Base-by-base conservation (phyloP, 2,329 filamentous ascomycete genomes). In the Grosmannia penicillata region DNA sequence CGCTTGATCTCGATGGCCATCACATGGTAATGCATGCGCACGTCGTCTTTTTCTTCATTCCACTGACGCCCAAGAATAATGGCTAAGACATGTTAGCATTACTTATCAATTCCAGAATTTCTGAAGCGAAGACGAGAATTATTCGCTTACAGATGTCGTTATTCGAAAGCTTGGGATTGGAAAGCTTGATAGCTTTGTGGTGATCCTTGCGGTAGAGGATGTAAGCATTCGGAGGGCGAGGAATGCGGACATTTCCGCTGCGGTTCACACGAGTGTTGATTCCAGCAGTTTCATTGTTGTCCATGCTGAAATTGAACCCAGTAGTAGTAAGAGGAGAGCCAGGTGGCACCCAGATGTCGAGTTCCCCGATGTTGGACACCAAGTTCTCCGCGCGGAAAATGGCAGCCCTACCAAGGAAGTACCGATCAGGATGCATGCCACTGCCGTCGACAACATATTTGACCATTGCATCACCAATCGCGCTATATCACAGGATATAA, bases 141-240 rank as follows among this genome's bases (percentile, higher is more conserved):
- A 10, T 18, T 5, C 14, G 51, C 59, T 56, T 48, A 63, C 59
- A 63, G 33, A 63, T 62, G 36, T 61, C 53, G 34, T 61, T 62
- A 50, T 63, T 62, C 24, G 54, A 53, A 21, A 62, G 53, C 13
- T 47, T 48, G 3, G 58, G 56, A 33, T 59, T 53, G 14, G 42
- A 42, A 4, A 47, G 40, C 47, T 59, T 59, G 29, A 62, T 45
- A 10, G 47, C 31, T 14, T 47, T 47, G 45, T 62, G 59, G 21
- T 54, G 50, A 25, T 60, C 56, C 42, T 57, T 57, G 43, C 60
- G 60, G 35, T 61, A 63, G 15, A 63, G 45, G 28, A 63, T 62
- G 49, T 57, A 63, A 6, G 58, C 57, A 44, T 63, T 63, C 14
- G 58, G 55, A 21, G 60, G 60, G 7, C 59, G 57, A 17, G 53